Base-by-base conservation (phyloP, 805 yeast species). In the Alloascoidea africana region DNA sequence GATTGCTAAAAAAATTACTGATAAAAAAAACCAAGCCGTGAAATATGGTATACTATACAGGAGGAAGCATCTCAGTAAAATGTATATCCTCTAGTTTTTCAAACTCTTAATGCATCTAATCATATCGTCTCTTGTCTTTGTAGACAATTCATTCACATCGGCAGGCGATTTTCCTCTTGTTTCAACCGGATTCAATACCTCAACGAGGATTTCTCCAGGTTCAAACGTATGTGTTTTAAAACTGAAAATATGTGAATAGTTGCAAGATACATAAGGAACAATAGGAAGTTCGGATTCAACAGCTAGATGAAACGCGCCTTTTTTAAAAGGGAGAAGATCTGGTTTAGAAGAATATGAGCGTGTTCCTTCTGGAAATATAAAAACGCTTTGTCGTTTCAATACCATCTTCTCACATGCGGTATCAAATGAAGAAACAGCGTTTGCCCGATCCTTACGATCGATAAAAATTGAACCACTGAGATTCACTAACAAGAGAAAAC, bases 241-340 rank as follows among this genome's bases (percentile, higher is more conserved):
- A 50, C 72, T 70, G 61, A 82, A 69, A 35, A 91, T 55, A 18
- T 73, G 68, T 3, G 94, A 76, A 38, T 94, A 83, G 62, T 91
- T 91, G 19, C 89, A 73, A 5, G 84, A 86, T 11, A 84, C 93
- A 37, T 81, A 64, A 5, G 99, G 98, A 16, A 91, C 73, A 37
- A 91, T 65, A 14, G 97, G 97, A 27, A 89, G 76, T 33, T 73
- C 74, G 4, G 94, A 94, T 58, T 86, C 94, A 44, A 82, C 80
- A 4, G 99, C 99, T 52, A 91, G 68, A 58, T 91, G 96, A 75
- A 91, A 91, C 0, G 97, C 96, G 39, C 99, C 99, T 55, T 91
- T 91, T 59, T 91, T 91, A 62, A 91, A 85, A 1, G 94, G 94
- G 36, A 85, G 66, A 54, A 91, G 59, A 3, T 66, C 73, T 37